Conservation (phyloP, 495 filamentous ascomycete species). For the Penicillium silybi region DNA sequence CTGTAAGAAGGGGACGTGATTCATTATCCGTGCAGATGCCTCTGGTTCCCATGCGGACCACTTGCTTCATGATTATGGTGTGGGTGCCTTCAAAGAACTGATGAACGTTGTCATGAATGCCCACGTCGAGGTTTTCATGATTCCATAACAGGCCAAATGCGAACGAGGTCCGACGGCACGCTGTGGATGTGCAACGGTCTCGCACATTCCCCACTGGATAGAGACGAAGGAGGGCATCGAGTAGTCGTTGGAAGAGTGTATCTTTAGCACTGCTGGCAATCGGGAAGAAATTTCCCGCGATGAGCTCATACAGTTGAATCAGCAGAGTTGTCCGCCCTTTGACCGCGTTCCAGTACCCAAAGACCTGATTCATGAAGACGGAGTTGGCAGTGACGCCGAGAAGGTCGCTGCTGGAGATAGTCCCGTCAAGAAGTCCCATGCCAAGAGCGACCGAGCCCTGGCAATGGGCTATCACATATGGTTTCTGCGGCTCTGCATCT, state of each 20-base stretch:
- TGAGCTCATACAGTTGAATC: conserved; percentile 10
- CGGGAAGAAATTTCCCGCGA: conserved; percentile 14
- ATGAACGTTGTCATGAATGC: conserved; percentile 59
- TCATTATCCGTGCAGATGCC: conserved; percentile 46
- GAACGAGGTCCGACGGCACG: conserved; percentile 57
- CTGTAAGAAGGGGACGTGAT: not conserved
- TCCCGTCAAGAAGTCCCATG: conserved; percentile 60
- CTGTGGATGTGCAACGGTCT: conserved; percentile 60
- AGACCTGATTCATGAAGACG: conserved; percentile 64
- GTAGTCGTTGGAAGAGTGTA: conserved; percentile 3
- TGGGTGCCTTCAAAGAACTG: conserved; percentile 60
- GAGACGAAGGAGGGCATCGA: conserved; percentile 35
- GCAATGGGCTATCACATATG: conserved; percentile 64
- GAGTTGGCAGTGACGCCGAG: conserved; percentile 59
- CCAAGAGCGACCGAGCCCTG: conserved; percentile 59
- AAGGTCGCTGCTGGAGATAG: conserved; percentile 31
- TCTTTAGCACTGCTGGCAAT: not conserved
- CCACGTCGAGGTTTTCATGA: conserved; percentile 59
- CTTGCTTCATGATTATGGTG: conserved; percentile 53
- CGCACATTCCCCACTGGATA: conserved; percentile 47
- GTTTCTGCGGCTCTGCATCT: conserved; percentile 23
- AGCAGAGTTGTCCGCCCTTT: conserved; percentile 46
- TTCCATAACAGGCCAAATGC: conserved; percentile 65
- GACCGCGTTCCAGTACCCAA: conserved; percentile 52
- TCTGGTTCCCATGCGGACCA: conserved; percentile 53